A percentile compares a stretch with the other conserved stretches of the same genome.
phyloP scores from a whole-genome alignment of 441 rosid species.

The Eruca vesicaria region DNA sequence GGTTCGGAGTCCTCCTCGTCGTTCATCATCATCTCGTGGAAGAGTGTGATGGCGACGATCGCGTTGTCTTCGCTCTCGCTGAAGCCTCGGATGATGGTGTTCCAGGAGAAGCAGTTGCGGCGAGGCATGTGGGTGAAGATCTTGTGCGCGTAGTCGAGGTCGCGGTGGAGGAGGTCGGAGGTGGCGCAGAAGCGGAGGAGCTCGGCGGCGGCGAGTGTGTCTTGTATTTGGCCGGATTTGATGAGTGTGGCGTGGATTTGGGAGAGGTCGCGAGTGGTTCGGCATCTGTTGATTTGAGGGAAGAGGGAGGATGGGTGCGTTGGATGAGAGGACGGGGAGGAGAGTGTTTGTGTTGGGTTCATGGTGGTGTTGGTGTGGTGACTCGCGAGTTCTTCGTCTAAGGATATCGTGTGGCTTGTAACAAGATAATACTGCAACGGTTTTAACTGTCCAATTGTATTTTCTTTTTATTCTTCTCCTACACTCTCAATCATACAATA shows the following conservation, averaged over 20 bases:
- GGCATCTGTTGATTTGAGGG: conserved; percentile 57
- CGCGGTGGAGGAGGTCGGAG: conserved; percentile 38
- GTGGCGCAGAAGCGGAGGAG: conserved; percentile 48
- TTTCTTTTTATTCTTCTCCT: too few relatives aligned
- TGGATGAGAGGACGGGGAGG: conserved; percentile 23
- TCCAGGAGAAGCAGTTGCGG: conserved; percentile 76
- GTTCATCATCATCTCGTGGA: conserved; percentile 47
- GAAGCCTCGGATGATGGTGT: conserved; percentile 63
- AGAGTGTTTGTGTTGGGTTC: conserved; percentile 23
- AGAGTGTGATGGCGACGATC: conserved; percentile 39
- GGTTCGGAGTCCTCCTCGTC: conserved; percentile 45
- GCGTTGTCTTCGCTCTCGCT: conserved; percentile 41
- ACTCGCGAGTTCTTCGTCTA: conserved; percentile 12
- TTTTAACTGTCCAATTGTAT: too few relatives aligned
- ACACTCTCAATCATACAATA: too few relatives aligned
- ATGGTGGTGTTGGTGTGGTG: too few relatives aligned
- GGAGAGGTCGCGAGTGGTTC: conserved; percentile 40
- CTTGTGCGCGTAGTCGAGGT: conserved; percentile 45
- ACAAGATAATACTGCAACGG: conserved; percentile 8
- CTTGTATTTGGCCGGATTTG: conserved; percentile 54
- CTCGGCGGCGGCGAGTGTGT: conserved; percentile 72
- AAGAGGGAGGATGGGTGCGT: conserved; percentile 47
- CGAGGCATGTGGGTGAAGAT: conserved; percentile 46
- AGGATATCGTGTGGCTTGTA: conserved; percentile 27
- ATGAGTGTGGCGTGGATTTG: conserved; percentile 68